A percentile compares a stretch with the other conserved stretches of the same genome.
phyloP scores from a whole-genome alignment of 2,329 filamentous ascomycete species.

The Sarocladiaceae sp. region DNA sequence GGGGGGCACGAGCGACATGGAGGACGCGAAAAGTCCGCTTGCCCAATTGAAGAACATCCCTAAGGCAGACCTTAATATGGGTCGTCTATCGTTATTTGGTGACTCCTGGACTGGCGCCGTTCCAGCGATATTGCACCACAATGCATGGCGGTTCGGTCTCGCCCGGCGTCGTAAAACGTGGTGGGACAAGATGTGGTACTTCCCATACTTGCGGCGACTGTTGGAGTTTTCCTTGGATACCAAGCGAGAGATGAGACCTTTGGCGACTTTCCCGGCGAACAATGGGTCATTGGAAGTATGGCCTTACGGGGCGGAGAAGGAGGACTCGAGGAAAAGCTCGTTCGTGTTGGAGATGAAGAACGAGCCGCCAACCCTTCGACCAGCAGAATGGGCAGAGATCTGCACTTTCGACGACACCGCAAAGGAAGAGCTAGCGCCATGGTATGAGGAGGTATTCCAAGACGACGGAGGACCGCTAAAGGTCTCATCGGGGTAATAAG shows the following conservation, averaged over 20 bases:
- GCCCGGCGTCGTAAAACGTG: slow-evolving; percentile 27
- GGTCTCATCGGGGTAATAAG: slow-evolving; percentile 6
- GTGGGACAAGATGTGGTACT: slow-evolving; percentile 33
- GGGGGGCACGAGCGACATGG: slow-evolving; percentile 21
- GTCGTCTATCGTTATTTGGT: slow-evolving; percentile 27
- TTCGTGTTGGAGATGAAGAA: slow-evolving; percentile 1
- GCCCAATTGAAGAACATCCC: slow-evolving; percentile 18
- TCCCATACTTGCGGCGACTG: slow-evolving; percentile 25
- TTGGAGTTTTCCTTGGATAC: slow-evolving; percentile 15
- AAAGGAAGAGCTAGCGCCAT: slow-evolving; percentile 22
- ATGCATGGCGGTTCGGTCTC: slow-evolving; percentile 27
- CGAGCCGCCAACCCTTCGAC: background rate
- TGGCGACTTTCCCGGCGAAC: background rate
- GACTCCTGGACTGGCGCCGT: slow-evolving; percentile 31
- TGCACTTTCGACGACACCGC: slow-evolving; percentile 27
- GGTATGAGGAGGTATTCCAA: slow-evolving; percentile 30
- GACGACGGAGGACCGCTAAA: slow-evolving; percentile 26
- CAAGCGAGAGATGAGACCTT: background rate
- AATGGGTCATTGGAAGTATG: slow-evolving; percentile 2
- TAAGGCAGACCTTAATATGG: slow-evolving; percentile 20
- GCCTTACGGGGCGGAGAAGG: background rate
- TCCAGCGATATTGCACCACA: slow-evolving; percentile 32
- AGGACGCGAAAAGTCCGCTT: slow-evolving; percentile 23
- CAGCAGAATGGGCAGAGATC: slow-evolving; percentile 1
- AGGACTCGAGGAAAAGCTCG: background rate